Base-by-base conservation (phyloP, 2,329 filamentous ascomycete species). In the Cladophialophora chaetospira region DNA sequence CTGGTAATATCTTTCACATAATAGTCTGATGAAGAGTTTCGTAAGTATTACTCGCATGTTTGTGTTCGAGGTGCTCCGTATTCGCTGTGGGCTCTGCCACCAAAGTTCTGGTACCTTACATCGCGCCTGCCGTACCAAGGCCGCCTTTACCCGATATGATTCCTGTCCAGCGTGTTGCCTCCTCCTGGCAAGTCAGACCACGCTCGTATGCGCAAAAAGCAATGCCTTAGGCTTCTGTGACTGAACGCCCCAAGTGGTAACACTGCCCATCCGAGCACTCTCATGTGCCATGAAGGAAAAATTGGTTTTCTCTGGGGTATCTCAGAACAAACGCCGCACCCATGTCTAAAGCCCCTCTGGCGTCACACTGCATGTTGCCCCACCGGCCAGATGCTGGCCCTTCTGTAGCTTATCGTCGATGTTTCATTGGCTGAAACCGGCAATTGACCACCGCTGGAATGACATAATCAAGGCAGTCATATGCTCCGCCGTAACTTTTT, bases 361-460 rank as follows among this genome's bases (percentile, higher is more conserved):
- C 40, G 28, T 53, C 13, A 13, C 49, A 25, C 13, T 29, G 36
- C 50, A 35, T 43, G 50, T 15, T 44, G 36, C 36, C 49, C 26
- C n/a, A 21, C 26, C 23, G 13, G 15, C 8, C 38, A 11, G 19
- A 11, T 15, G 17, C 33, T 11, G 13, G 11, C 19, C 23, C 21
- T 13, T 42, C 17, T 45, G 23, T 43, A 36, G 13, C 52, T 55
- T 55, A 55, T 55, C 52, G 52, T 36, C 35, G 25, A 26, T 15
- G 9, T 5, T 11, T 55, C 44, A 55, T 55, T 55, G 52, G 52
- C n/a, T 5, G 17, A 19, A 15, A 17, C 31, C 13, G 8, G 42
- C 15, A 33, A 33, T 33, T 36, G 31, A 54, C 51, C 9, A 40
- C 31, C 35, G 40, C 31, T 15, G 9, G 28, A 55, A 40, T 49